A percentile compares a stretch with the other conserved stretches of the same genome.
Evolutionary conservation across 2,329 filamentous ascomycete genomes (phyloP).

Genomic region (Calonectria honghensis): DNA sequence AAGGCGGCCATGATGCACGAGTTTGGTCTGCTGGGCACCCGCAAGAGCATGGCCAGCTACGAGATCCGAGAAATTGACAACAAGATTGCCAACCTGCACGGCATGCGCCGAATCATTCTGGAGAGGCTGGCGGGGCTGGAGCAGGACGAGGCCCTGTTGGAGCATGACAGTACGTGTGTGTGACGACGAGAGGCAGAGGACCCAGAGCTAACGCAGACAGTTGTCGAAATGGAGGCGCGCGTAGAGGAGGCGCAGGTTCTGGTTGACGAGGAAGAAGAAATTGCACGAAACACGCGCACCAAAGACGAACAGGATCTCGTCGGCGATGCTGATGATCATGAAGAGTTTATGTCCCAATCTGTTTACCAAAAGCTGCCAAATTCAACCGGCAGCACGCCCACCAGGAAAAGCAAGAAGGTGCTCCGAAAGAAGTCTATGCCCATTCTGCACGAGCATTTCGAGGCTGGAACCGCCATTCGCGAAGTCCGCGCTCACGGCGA

Average conservation of each 20-base stretch:
- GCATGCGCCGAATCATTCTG: conserved; percentile 93
- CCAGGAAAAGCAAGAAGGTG: conserved; percentile 70
- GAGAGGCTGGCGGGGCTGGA: conserved; percentile 91
- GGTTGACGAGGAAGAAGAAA: conserved; percentile 74
- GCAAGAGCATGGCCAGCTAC: conserved; percentile 98
- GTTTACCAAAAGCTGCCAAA: conserved; percentile 94
- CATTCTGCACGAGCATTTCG: conserved; percentile 95
- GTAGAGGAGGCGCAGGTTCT: conserved; percentile 78
- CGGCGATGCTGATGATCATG: conserved; percentile 69
- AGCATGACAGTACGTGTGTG: conserved; percentile 84
- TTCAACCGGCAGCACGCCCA: conserved; percentile 68
- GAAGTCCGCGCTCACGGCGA: conserved; percentile 93
- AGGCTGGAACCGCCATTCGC: conserved; percentile 90
- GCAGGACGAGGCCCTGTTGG: conserved; percentile 91
- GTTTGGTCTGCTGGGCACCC: conserved; percentile 91
- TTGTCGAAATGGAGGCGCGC: conserved; percentile 77
- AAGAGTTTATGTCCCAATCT: conserved; percentile 95
- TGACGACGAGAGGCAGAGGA: conserved; percentile 14
- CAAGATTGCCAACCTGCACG: conserved; percentile 94
- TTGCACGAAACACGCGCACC: conserved; percentile 71
- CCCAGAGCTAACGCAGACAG: conserved; percentile 65
- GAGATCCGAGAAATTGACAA: conserved; percentile 98
- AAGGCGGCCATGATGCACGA: conserved; percentile 87
- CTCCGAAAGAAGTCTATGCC: conserved; percentile 90
- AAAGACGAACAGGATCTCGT: conserved; percentile 73